Percentiles rank a stretch among this genome's conserved stretches.
These are phyloP conservation scores for Nigrograna mackinnonii DNA, from an alignment of 2,329 filamentous ascomycete species.

Conservation along the genomic window DNA sequence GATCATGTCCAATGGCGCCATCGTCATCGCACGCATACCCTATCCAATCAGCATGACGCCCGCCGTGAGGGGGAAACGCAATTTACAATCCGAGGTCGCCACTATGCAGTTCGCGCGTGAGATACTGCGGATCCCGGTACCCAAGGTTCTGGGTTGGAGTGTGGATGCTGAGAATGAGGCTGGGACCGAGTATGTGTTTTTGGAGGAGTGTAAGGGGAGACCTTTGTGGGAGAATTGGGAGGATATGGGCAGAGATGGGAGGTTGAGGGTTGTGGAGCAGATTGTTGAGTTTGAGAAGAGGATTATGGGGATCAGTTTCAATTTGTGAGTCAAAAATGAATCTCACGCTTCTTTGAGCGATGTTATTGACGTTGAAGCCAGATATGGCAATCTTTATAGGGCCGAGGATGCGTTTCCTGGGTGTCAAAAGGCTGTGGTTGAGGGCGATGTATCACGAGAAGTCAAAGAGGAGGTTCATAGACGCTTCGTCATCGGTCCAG, in stretches of 20 bases:
- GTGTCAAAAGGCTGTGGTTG: conserved; percentile 30
- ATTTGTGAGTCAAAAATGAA: no score
- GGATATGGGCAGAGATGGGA: conserved; percentile 23
- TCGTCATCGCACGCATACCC: conserved; percentile 18
- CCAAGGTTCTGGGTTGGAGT: conserved; percentile 24
- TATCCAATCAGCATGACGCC: conserved; percentile 19
- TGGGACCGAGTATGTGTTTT: conserved; percentile 28
- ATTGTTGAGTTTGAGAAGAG: conserved; percentile 43
- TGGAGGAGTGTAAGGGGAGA: conserved; percentile 35
- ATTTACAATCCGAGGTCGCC: conserved; percentile 17
- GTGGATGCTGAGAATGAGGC: conserved; percentile 17
- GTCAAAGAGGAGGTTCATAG: conserved; percentile 32
- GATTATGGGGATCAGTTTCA: no score
- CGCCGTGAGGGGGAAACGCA: conserved; percentile 3
- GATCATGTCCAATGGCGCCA: conserved; percentile 21
- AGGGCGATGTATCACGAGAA: conserved; percentile 23
- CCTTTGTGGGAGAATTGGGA: conserved; percentile 33
- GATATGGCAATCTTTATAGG: conserved; percentile 45
- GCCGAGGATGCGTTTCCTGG: conserved; percentile 31
- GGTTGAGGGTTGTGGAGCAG: conserved; percentile 35
- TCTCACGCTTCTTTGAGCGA: conserved; percentile 36
- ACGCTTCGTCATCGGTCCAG: conserved; percentile 43
- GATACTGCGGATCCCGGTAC: conserved; percentile 24
- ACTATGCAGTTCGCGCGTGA: conserved; percentile 23
- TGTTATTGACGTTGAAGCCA: conserved; percentile 18